Evolutionary conservation across 1,284 basidiomycete genomes (phyloP).

Genomic region (Papiliotrema terrestris): DNA sequence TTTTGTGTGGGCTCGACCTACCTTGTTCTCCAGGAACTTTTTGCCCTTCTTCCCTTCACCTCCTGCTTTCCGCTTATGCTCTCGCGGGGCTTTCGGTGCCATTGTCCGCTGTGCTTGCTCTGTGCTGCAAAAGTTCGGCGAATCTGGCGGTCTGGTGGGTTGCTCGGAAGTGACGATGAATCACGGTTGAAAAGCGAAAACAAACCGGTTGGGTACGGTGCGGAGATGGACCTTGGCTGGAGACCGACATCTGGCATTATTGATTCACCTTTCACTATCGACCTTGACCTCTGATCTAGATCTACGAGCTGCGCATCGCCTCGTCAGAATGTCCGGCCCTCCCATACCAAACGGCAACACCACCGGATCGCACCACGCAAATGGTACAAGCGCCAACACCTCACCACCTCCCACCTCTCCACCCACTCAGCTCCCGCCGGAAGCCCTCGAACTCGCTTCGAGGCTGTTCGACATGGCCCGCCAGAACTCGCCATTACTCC

Average conservation of each 20-base stretch:
- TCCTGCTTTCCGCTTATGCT: background rate
- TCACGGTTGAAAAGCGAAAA: background rate
- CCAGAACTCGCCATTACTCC: constrained; percentile 55
- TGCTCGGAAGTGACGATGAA: background rate
- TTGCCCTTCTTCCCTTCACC: constrained; percentile 2
- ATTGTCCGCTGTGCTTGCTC: background rate
- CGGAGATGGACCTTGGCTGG: no score
- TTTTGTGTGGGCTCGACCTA: background rate
- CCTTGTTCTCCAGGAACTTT: constrained; percentile 2
- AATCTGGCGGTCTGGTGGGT: background rate
- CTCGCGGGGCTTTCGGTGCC: background rate
- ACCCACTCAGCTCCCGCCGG: constrained; percentile 24
- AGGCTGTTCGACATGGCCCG: constrained; percentile 75
- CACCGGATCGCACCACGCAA: no score
- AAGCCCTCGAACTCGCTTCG: constrained; percentile 65
- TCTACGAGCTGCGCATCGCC: no score
- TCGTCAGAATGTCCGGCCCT: no score
- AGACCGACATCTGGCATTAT: no score
- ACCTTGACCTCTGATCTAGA: no score
- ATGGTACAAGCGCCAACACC: no score
- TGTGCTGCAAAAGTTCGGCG: background rate
- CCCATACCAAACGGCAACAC: no score
- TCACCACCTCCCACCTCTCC: background rate
- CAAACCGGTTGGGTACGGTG: background rate
- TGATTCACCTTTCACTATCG: no score